A percentile compares a stretch with the other conserved stretches of the same genome.
These are phyloP conservation scores for Trichoderma sp. DNA, from an alignment of 2,329 filamentous ascomycete species.

Conservation along the genomic window DNA sequence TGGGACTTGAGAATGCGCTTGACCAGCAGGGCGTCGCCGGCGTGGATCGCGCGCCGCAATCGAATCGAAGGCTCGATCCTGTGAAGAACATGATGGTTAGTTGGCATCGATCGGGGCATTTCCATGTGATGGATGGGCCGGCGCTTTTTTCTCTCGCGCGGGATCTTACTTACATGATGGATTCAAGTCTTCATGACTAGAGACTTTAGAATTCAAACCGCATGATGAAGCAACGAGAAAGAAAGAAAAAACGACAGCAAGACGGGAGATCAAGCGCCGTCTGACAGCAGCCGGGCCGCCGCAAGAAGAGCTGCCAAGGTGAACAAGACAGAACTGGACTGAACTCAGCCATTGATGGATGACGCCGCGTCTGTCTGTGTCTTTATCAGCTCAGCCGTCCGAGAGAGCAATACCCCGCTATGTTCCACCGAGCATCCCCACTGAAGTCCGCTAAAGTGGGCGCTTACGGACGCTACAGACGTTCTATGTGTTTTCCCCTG, in stretches of 20 bases:
- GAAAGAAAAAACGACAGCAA: neutral
- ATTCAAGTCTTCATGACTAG: constrained; percentile 24
- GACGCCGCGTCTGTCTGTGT: neutral
- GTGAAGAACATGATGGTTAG: neutral
- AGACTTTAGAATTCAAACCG: neutral
- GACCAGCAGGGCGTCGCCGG: constrained; percentile 71
- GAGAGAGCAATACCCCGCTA: constrained; percentile 3
- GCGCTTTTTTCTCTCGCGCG: neutral
- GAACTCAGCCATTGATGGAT: neutral
- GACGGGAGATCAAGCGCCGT: neutral
- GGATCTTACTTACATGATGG: constrained; percentile 24
- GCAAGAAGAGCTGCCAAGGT: constrained; percentile 11
- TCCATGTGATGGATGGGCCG: neutral
- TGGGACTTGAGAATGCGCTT: constrained; percentile 74
- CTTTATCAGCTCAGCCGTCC: neutral
- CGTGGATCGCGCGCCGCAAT: constrained; percentile 77
- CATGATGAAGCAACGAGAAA: neutral
- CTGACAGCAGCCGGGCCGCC: constrained; percentile 9
- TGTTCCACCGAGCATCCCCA: neutral
- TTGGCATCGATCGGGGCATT: neutral
- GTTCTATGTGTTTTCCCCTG: neutral
- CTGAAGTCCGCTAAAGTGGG: neutral
- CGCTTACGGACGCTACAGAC: neutral
- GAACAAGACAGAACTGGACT: neutral
- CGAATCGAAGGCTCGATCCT: constrained; percentile 79